Conservation (phyloP, 345 rosid species). For the Fremontodendron californicum region DNA sequence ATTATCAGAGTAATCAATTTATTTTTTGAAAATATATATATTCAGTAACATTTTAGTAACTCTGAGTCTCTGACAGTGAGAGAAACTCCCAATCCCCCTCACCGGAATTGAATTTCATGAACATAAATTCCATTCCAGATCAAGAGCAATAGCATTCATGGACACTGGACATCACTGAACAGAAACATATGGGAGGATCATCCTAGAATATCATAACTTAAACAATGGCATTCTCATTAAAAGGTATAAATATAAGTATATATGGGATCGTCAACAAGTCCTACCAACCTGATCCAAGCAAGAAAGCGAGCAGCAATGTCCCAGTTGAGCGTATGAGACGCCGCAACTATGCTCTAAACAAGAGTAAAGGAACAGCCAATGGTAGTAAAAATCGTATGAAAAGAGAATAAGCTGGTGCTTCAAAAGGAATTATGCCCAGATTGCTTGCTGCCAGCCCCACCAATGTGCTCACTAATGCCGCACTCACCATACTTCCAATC, state of each 20-base stretch:
- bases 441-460: constrained; percentile 40
- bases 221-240: neutral
- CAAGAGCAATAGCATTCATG: neutral
- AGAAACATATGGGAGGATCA: neutral
- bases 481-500: constrained; percentile 74
- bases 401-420: constrained; percentile 55
- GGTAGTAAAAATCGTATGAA: constrained; percentile 72
- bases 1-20: neutral
- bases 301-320: constrained; percentile 61
- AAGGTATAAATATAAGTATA: neutral
- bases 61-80: neutral
- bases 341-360: constrained; percentile 79
- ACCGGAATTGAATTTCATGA: too few species aligned
- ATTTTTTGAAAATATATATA: neutral
- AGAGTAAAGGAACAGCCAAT: constrained; percentile 56
- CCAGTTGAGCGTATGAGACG: constrained; percentile 62
- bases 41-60: neutral
- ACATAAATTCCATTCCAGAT: neutral
- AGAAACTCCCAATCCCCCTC: neutral
- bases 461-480: constrained; percentile 73
- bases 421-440: neutral
- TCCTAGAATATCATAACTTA: neutral
- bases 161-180: neutral
- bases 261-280: neutral
- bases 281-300: constrained; percentile 56